A percentile compares a stretch with the other conserved stretches of the same genome.
Evolutionary conservation across 2,329 filamentous ascomycete species (phyloP).

Genomic region (Cadophora sp.): DNA sequence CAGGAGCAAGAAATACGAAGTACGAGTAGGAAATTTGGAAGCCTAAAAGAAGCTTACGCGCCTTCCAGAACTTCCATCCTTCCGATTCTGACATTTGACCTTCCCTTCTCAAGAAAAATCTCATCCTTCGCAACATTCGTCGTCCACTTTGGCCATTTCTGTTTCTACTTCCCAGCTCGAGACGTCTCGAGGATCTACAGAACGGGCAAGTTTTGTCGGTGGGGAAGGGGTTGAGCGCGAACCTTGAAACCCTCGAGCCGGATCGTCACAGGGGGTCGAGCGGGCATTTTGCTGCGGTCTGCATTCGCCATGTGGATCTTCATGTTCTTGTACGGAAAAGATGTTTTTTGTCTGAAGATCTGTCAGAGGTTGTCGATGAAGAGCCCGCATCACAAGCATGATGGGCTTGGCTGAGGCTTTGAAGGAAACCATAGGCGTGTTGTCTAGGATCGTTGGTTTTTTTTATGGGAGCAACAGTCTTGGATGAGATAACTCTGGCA

Average conservation of each 20-base stretch:
- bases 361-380: constrained; percentile 2
- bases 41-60: neutral
- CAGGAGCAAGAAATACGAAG: neutral
- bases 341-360: constrained; percentile 11
- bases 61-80: neutral
- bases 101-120: neutral
- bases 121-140: neutral
- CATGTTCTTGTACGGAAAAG: neutral
- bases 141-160: constrained; percentile 14
- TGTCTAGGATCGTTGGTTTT: neutral
- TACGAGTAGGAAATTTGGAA: neutral
- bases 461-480: constrained; percentile 4
- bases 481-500: neutral
- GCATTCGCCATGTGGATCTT: neutral
- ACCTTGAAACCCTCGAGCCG: constrained; percentile 7
- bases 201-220: constrained; percentile 15
- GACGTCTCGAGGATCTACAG: neutral
- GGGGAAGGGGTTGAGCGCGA: neutral
- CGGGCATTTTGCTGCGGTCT: neutral
- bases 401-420: constrained; percentile 1
- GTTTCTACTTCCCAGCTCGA: constrained; percentile 2
- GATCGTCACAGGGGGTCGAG: constrained; percentile 9
- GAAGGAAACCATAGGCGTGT: constrained; percentile 16
- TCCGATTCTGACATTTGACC: neutral
- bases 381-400: neutral